Evolutionary conservation across 2,329 filamentous ascomycete species (phyloP).

Genomic region (Gnomoniopsis smithogilvyi): DNA sequence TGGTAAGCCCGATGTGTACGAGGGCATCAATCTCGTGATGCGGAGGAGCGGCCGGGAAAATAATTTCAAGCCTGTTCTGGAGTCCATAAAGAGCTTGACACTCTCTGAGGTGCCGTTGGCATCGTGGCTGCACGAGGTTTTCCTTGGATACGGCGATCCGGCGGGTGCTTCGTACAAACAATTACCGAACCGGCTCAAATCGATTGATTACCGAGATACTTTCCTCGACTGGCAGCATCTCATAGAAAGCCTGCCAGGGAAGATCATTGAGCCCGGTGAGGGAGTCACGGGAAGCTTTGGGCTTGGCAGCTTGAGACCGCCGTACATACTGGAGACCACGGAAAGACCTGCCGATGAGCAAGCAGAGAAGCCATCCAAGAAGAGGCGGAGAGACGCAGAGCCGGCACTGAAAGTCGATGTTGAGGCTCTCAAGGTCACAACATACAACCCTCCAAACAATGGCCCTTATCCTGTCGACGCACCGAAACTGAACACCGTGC

Average conservation of each 20-base stretch:
- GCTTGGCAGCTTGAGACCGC: constrained; percentile 71
- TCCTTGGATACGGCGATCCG: constrained; percentile 95
- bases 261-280: constrained; percentile 75
- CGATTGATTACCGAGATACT: constrained; percentile 87
- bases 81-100: constrained; percentile 84
- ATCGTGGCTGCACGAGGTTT: constrained; percentile 92
- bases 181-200: constrained; percentile 71
- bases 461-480: constrained; percentile 86
- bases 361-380: constrained; percentile 69
- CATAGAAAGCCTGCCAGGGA: constrained; percentile 83
- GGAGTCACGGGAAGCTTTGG: constrained; percentile 71
- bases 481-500: constrained; percentile 76
- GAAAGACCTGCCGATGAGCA: constrained; percentile 50
- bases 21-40: constrained; percentile 79
- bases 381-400: constrained; percentile 78
- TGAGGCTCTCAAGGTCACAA: constrained; percentile 76
- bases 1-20: constrained; percentile 77
- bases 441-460: constrained; percentile 83
- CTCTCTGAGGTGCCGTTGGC: constrained; percentile 83
- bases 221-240: constrained; percentile 96
- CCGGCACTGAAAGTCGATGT: constrained; percentile 58
- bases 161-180: constrained; percentile 82
- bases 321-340: constrained; percentile 75
- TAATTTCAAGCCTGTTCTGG: constrained; percentile 91
- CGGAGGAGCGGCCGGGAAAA: constrained; percentile 86